A percentile compares a stretch with the other conserved stretches of the same genome.
Evolutionary conservation across 805 yeast species (phyloP).

Genomic region (Kuraishia capsulata): DNA sequence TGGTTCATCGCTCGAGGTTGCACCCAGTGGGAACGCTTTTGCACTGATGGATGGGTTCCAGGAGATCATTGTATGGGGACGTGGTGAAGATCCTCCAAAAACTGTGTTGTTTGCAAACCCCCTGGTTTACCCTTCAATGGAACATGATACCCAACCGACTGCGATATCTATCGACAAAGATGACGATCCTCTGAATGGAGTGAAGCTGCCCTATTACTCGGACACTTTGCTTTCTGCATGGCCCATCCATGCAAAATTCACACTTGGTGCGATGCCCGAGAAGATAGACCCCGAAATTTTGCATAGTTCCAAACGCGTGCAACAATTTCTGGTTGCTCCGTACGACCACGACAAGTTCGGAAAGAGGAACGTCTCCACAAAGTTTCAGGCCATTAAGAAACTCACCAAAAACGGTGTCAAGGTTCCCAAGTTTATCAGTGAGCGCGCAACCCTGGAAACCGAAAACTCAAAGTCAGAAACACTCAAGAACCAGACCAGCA

Average conservation of each 20-base stretch:
- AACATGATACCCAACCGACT: conserved; percentile 12
- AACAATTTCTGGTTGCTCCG: conserved; percentile 29
- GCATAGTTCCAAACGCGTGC: conserved; percentile 23
- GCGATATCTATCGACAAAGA: conserved; percentile 29
- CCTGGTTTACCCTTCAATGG: conserved; percentile 45
- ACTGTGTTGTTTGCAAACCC: conserved; percentile 24
- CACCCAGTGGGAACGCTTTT: conserved; percentile 69
- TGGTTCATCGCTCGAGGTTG: conserved; percentile 42
- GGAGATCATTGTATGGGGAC: conserved; percentile 61
- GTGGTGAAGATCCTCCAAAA: conserved; percentile 28
- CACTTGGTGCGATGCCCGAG: conserved; percentile 48
- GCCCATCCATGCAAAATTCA: conserved; percentile 57
- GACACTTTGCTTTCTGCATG: conserved; percentile 73
- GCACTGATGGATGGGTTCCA: conserved; percentile 60
- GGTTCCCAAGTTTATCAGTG: conserved; percentile 54
- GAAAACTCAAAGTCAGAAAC: conserved; percentile 7
- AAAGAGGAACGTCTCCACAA: conserved; percentile 36
- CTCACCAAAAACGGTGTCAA: conserved; percentile 10
- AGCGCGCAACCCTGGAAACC: conserved; percentile 26
- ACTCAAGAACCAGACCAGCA: conserved; percentile 2
- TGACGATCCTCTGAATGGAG: conserved; percentile 49
- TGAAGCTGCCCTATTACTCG: conserved; percentile 85
- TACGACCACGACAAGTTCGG: conserved; percentile 55
- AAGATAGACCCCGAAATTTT: conserved; percentile 40
- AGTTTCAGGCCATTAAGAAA: conserved; percentile 29